Percentiles rank a stretch among this genome's conserved stretches.
Conservation (phyloP, 2,329 filamentous ascomycete genomes). For the Cercospora canescens region DNA sequence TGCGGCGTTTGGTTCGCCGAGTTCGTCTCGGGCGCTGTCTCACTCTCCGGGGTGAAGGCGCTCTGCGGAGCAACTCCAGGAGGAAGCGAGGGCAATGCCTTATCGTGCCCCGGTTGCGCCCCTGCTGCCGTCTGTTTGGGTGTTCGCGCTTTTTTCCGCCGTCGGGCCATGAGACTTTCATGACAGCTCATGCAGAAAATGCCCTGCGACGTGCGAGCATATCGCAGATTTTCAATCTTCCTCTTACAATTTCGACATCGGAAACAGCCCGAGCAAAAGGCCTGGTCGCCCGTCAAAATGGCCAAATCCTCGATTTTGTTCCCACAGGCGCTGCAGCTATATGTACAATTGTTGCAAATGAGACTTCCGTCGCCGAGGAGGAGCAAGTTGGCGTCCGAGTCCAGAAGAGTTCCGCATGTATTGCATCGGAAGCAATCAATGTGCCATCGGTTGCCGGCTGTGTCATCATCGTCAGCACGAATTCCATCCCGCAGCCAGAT, state of each 20-base stretch:
- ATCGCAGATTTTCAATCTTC: constrained; percentile 97
- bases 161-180: constrained; percentile 90
- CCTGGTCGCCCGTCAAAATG: constrained; percentile 95
- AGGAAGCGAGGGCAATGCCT: constrained; percentile 88
- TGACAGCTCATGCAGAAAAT: constrained; percentile 99
- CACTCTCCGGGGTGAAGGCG: constrained; percentile 58
- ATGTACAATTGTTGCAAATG: constrained; percentile 99
- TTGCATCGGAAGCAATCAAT: constrained; percentile 86
- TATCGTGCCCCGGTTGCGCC: constrained; percentile 56
- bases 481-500: neutral
- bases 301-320: constrained; percentile 99
- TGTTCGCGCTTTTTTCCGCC: constrained; percentile 78
- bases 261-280: constrained; percentile 96
- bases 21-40: constrained; percentile 59
- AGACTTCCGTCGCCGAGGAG: constrained; percentile 96
- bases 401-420: constrained; percentile 90
- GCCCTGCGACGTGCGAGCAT: constrained; percentile 94
- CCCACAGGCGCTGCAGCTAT: constrained; percentile 93
- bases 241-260: constrained; percentile 96
- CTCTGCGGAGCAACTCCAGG: constrained; percentile 67
- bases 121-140: constrained; percentile 56
- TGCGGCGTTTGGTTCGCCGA: constrained; percentile 70
- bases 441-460: constrained; percentile 57
- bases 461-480: constrained; percentile 4
- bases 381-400: constrained; percentile 96